phyloP scores from a whole-genome alignment of 108 stramenopile genomes.

The Nannochloropsis granulata region DNA sequence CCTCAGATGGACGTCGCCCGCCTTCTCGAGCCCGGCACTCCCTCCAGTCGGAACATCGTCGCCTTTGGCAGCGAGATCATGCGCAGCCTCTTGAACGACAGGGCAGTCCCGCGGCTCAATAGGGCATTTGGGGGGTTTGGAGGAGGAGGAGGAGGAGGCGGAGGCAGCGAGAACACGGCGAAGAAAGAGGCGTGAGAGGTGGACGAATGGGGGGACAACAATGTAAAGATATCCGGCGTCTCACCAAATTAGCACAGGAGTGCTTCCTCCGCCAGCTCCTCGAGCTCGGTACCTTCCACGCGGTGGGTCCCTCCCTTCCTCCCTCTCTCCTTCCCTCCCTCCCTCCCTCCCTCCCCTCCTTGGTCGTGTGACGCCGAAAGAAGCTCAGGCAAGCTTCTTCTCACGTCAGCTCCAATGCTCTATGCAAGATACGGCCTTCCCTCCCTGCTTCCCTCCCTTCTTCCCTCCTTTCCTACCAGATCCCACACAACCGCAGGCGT shows the following conservation, averaged over 20 bases:
- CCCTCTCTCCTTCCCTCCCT: background rate
- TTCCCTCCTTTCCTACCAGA: too few species aligned
- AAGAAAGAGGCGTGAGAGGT: too few species aligned
- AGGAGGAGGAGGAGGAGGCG: background rate
- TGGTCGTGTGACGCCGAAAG: too few species aligned
- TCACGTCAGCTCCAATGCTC: too few species aligned
- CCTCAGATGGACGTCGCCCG: background rate
- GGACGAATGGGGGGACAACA: too few species aligned
- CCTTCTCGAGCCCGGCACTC: background rate
- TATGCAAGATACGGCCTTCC: too few species aligned
- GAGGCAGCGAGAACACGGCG: too few species aligned
- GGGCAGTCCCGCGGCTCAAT: background rate
- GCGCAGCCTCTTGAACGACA: background rate
- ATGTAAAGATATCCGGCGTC: background rate
- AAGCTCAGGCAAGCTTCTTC: too few species aligned
- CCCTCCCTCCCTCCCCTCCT: background rate
- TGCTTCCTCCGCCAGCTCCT: slow-evolving; percentile 10
- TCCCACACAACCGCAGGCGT: too few species aligned
- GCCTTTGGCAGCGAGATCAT: background rate
- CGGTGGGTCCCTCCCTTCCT: background rate
- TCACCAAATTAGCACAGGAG: background rate
- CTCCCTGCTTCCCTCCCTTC: too few species aligned
- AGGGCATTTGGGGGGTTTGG: background rate
- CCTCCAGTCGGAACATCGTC: background rate
- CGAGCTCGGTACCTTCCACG: slow-evolving; percentile 20